These are phyloP conservation scores for Globisporangium uncinulatum DNA, from an alignment of 352 stramenopile species.

Conservation along the genomic window DNA sequence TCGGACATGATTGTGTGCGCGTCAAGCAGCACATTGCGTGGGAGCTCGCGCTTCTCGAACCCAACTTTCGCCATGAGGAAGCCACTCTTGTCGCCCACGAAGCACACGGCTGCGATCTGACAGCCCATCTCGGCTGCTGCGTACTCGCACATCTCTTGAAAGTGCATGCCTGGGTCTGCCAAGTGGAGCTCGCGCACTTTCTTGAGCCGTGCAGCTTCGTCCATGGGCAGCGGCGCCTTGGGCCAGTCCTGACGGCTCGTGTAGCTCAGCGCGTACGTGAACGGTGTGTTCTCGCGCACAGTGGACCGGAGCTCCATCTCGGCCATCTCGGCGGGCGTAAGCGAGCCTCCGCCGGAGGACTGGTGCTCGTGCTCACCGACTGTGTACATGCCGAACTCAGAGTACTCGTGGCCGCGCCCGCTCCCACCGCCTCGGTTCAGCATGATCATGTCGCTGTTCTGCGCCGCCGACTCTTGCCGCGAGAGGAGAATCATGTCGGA, in stretches of 20 bases:
- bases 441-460: constrained; percentile 54
- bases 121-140: constrained; percentile 74
- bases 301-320: constrained; percentile 58
- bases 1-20: constrained; percentile 77
- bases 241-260: constrained; percentile 78
- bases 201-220: constrained; percentile 55
- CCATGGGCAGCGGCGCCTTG: constrained; percentile 62
- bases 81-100: constrained; percentile 81
- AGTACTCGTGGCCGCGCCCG: constrained; percentile 21
- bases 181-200: constrained; percentile 75
- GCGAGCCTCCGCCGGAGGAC: constrained; percentile 25
- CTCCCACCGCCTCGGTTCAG: constrained; percentile 14
- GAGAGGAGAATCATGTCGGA: constrained; percentile 25
- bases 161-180: constrained; percentile 69
- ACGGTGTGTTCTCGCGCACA: constrained; percentile 67
- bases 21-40: constrained; percentile 75
- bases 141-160: constrained; percentile 87
- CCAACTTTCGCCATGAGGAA: constrained; percentile 81
- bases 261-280: constrained; percentile 79
- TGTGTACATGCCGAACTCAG: constrained; percentile 37
- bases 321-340: constrained; percentile 48
- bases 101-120: constrained; percentile 76
- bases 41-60: constrained; percentile 69
- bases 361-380: not conserved
- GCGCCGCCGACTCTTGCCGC: constrained; percentile 11